Conservation (phyloP, 768 basidiomycete species). For the Psilocybe subaeruginosa region DNA sequence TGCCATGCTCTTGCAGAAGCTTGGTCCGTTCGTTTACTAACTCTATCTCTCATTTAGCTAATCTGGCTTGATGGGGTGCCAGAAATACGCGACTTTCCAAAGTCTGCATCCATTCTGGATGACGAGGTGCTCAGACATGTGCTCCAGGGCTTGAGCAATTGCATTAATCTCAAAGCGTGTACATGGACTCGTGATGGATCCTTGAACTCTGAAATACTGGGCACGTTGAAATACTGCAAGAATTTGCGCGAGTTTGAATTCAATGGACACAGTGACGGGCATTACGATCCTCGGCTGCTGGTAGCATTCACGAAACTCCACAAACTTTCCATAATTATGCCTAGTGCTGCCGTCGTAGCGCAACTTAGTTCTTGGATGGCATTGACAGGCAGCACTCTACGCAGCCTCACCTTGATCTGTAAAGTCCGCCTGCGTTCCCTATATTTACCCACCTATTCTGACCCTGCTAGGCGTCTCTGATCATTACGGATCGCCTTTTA, state of each 20-base stretch:
- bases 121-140: constrained; percentile 43
- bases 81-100: constrained; percentile 81
- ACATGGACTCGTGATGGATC: constrained; percentile 85
- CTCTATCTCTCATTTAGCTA: not conserved
- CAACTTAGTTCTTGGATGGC: constrained; percentile 55
- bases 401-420: constrained; percentile 67
- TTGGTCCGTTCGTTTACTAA: constrained; percentile 47
- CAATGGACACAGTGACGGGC: constrained; percentile 63
- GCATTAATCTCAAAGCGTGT: constrained; percentile 61
- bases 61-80: not conserved
- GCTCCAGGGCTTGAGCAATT: constrained; percentile 58
- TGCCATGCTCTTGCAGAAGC: constrained; percentile 55
- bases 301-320: constrained; percentile 51
- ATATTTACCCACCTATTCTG: not conserved
- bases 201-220: constrained; percentile 59
- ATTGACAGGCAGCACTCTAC: constrained; percentile 46
- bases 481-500: constrained; percentile 62
- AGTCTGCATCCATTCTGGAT: constrained; percentile 38
- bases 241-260: constrained; percentile 64
- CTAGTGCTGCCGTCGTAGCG: constrained; percentile 54
- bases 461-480: constrained; percentile 48
- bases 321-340: constrained; percentile 76
- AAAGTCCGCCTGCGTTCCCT: constrained; percentile 45
- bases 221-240: constrained; percentile 45
- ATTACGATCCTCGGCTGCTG: constrained; percentile 59